These are phyloP conservation scores for Westerdykella aurantiaca DNA, from an alignment of 2,329 filamentous ascomycete genomes.

Conservation along the genomic window DNA sequence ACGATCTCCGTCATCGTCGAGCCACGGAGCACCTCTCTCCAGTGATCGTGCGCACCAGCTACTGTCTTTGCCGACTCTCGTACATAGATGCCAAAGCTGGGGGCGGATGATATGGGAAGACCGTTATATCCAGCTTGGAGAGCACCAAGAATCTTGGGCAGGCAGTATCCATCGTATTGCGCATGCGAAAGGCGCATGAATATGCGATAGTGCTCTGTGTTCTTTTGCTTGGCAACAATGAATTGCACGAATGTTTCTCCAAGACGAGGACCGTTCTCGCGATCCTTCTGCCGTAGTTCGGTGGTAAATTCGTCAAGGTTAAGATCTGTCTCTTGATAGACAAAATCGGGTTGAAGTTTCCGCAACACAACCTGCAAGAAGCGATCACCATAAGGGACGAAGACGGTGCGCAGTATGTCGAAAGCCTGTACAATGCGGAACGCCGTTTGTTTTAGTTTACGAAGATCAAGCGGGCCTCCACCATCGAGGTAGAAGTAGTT, in stretches of 20 bases:
- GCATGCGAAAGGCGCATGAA: slow-evolving; percentile 32
- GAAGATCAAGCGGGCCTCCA: slow-evolving; percentile 24
- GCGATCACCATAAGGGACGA: slow-evolving; percentile 29
- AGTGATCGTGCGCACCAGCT: slow-evolving; percentile 26
- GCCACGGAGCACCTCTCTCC: slow-evolving; percentile 26
- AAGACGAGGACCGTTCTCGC: slow-evolving; percentile 23
- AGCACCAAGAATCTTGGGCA: slow-evolving; percentile 24
- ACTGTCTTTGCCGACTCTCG: slow-evolving; percentile 24
- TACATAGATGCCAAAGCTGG: slow-evolving; percentile 29
- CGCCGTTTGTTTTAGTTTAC: slow-evolving; percentile 26
- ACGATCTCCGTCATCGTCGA: slow-evolving; percentile 34
- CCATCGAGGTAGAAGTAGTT: slow-evolving; percentile 34
- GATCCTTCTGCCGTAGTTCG: slow-evolving; percentile 24
- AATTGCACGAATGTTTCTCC: slow-evolving; percentile 31
- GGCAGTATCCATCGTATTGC: slow-evolving; percentile 32
- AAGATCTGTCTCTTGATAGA: slow-evolving; percentile 25
- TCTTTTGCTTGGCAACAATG: slow-evolving; percentile 27
- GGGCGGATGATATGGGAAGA: slow-evolving; percentile 25
- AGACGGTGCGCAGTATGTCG: slow-evolving; percentile 33
- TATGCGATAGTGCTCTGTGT: slow-evolving; percentile 23
- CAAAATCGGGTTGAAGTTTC: slow-evolving; percentile 28
- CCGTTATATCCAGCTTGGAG: slow-evolving; percentile 30
- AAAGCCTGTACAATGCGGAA: slow-evolving; percentile 29
- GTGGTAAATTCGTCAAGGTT: slow-evolving; percentile 25
- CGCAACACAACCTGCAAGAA: slow-evolving; percentile 31